Base-by-base conservation (phyloP, 2,329 filamentous ascomycete genomes). In the Emmonsia crescens region DNA sequence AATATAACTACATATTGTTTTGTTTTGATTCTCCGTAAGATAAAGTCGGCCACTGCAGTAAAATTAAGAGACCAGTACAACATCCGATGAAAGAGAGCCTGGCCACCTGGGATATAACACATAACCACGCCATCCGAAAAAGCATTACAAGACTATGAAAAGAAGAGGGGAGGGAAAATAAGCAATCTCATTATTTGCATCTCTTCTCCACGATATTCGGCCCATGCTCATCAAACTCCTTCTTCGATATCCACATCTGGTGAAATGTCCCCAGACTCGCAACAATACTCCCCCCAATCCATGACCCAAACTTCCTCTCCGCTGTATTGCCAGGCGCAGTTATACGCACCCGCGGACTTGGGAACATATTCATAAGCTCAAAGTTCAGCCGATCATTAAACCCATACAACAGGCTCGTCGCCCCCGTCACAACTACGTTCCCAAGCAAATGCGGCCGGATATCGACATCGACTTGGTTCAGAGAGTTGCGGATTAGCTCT, bases 221-320 rank as follows among this genome's bases (percentile, higher is more conserved):
- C 1, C 94, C 94, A 74, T 96, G 92, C 80, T 99, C 95, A 66
- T 96, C 91, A 70, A 96, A 97, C 79, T 99, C 94, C 80, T 96
- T 96, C 76, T 86, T 90, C 29, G 88, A 93, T 69, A 99, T 95
- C 94, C 94, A 99, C 89, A 99, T 93, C 80, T 99, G 94, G 78
- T 99, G 94, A 78, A 99, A 99, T 16, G 92, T 96, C 10, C 95
- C 95, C 77, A 99, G 76, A 75, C 92, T 96, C 6, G 90, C 92
- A 67, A 99, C 79, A 68, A 99, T 96, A 76, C 91, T 96, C 54
- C 94, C 94, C 55, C 95, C 94, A 67, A 99, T 91, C 93, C 94
- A 99, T 57, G 89, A 87, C 27, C 90, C 92, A 75, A 96, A 97
- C 66, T 91, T 88, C 60, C 95, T 81, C 81, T 99, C 95, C 44